Evolutionary conservation across 352 stramenopile genomes (phyloP), one percentile per base, ranked within the genome.

Genomic region (Pelagophyceae sp.): DNA sequence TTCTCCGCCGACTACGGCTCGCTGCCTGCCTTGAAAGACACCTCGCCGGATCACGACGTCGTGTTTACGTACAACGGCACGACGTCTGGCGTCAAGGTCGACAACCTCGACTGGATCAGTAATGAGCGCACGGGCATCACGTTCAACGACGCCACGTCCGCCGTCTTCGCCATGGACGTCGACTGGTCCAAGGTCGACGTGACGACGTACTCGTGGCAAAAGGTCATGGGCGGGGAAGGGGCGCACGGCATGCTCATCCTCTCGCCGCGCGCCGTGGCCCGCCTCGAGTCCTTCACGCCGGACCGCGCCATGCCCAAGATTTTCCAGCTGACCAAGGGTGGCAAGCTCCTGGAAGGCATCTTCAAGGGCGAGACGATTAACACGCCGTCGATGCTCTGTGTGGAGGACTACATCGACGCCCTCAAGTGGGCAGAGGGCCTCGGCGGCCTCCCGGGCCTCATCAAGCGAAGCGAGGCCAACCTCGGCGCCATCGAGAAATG

Each of bases 301-400:
- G 89, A 90, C 79, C 89, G 96, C 38, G 92, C 96, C 51, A 86
- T 99, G 71, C 96, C 96, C 38, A 99, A 99, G 88, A 98, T 99
- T 84, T 99, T 99, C 87, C 92, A 95, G 65, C 88, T 99, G 83
- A 95, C 92, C 23, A 98, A 99, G 84, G 97, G 95, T 81, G 96
- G 94, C 38, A 96, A 96, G 83, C 79, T 99, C 31, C 84, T 93
- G 72, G 86, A 86, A 72, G 89, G 85, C 70, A 98, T 99, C 79
- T 99, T 99, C 82, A 91, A 98, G 80, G 96, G 96, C 71, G 94
- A 92, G 74, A 99, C 96, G 38, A 99, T 99, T 86, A 99, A 99
- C 88, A 99, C 96, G 74, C 96, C 96, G 38, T 98, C 94, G 31
- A 98, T 99, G 96, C 90, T 99, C 64, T 95, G 90, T 81, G 95